Evolutionary conservation across 139 green algal genomes (phyloP).

Genomic region (Ostreobium quekettii): DNA sequence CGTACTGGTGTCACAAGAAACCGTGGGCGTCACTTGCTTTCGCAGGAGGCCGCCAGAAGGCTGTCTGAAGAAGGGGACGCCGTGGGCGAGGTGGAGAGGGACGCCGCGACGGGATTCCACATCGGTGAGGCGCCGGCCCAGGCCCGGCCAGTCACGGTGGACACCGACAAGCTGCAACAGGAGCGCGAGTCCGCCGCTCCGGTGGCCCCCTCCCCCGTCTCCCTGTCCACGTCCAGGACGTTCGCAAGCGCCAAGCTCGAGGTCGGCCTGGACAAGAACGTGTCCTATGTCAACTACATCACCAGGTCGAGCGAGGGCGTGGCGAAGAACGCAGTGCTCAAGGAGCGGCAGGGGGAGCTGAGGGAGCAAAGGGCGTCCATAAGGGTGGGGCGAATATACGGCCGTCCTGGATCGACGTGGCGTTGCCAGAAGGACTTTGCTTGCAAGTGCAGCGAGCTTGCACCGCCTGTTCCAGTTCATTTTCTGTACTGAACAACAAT

Average conservation of each 20-base stretch:
- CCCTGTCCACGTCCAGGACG: too few relatives aligned
- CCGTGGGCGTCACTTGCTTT: neutral
- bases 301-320: constrained; percentile 30
- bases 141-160: constrained; percentile 11
- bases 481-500: neutral
- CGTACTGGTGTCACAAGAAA: neutral
- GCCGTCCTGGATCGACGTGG: neutral
- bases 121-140: constrained; percentile 25
- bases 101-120: constrained; percentile 22
- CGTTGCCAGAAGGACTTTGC: neutral
- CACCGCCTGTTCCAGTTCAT: neutral
- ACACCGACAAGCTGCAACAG: neutral
- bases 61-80: neutral
- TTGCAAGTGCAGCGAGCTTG: neutral
- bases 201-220: neutral
- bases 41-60: neutral
- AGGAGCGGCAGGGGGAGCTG: constrained; percentile 29
- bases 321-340: constrained; percentile 25
- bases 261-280: constrained; percentile 26
- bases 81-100: constrained; percentile 35
- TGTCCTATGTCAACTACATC: constrained; percentile 33
- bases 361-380: constrained; percentile 30
- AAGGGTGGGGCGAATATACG: too few relatives aligned
- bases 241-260: neutral
- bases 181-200: neutral